Conservation (phyloP, 2,329 filamentous ascomycete species). For the Dothidotthia symphoricarpi region DNA sequence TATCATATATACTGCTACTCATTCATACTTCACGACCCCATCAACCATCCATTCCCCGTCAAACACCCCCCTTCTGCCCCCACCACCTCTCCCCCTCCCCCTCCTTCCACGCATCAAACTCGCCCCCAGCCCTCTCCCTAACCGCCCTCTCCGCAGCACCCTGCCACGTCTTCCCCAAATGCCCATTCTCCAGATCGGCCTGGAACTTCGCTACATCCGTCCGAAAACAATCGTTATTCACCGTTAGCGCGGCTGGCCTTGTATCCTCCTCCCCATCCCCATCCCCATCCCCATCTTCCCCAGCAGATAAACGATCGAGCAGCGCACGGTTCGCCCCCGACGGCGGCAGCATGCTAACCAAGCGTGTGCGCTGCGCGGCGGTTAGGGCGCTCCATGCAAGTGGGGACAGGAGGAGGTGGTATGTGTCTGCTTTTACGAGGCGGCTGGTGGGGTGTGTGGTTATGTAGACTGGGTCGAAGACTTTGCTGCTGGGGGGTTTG, state of each 20-base stretch:
- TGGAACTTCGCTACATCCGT: conserved; percentile 57
- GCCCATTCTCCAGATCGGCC: conserved; percentile 55
- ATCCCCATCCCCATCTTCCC: conserved; percentile 1
- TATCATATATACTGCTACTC: too few relatives aligned
- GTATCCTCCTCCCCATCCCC: conserved; percentile 8
- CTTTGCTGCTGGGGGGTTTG: conserved; percentile 17
- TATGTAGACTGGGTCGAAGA: conserved; percentile 33
- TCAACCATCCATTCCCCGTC: too few relatives aligned
- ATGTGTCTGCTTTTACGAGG: conserved; percentile 35
- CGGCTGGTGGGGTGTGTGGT: conserved; percentile 33
- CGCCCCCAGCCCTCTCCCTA: conserved; percentile 52
- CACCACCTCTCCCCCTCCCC: conserved; percentile 57
- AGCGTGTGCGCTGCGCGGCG: conserved; percentile 16
- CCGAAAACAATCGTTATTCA: conserved; percentile 49
- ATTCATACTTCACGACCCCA: too few relatives aligned
- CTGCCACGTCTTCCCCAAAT: conserved; percentile 58
- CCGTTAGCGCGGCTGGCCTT: conserved; percentile 25
- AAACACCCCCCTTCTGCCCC: conserved; percentile 57
- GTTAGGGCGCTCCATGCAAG: conserved; percentile 33
- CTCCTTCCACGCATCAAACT: conserved; percentile 58
- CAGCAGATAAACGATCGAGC: conserved; percentile 11
- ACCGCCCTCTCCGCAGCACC: conserved; percentile 55
- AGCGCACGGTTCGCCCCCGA: conserved; percentile 17
- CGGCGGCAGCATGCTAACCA: conserved; percentile 27
- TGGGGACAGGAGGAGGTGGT: conserved; percentile 33